These are phyloP conservation scores for Chrysopogon serrulatus DNA, from an alignment of 176 grass and related monocot genomes.

Conservation along the genomic window DNA sequence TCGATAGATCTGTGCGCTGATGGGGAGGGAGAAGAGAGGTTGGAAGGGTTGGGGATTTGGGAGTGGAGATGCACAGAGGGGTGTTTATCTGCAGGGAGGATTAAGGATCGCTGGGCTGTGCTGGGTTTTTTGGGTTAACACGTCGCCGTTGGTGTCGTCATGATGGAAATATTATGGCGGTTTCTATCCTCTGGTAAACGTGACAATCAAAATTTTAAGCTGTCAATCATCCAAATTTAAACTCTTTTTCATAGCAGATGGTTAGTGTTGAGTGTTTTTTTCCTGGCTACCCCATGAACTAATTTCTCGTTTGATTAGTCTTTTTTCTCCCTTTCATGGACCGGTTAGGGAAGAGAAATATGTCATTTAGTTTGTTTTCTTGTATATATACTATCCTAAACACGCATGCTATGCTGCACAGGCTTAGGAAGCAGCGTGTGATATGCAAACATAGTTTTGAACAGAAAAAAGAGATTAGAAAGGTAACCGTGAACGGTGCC, in stretches of 20 bases:
- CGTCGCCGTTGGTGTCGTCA: slow-evolving; percentile 44
- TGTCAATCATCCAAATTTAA: not conserved
- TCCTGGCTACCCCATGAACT: not conserved
- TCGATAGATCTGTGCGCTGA: slow-evolving; percentile 32
- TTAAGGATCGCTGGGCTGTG: slow-evolving; percentile 11
- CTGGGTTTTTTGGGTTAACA: slow-evolving; percentile 14
- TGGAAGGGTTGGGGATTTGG: slow-evolving; percentile 33
- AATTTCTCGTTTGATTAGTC: not conserved
- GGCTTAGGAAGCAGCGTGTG: too few species aligned
- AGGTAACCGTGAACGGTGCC: too few species aligned
- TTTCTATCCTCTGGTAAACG: not conserved
- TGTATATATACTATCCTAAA: too few species aligned
- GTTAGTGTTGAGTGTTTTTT: not conserved
- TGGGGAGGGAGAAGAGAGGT: not conserved
- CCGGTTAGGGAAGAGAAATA: too few species aligned
- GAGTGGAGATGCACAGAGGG: not conserved
- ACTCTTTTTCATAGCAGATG: not conserved
- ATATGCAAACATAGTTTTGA: too few species aligned
- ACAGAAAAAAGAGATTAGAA: too few species aligned
- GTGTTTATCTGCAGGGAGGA: slow-evolving; percentile 39
- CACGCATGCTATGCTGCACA: too few species aligned
- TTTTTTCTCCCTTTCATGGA: not conserved
- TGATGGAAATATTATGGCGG: slow-evolving; percentile 35
- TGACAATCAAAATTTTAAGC: not conserved
- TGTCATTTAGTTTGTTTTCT: too few species aligned